These are phyloP conservation scores for Azolla pinnata DNA, from an alignment of 75 land plant genomes.

Conservation along the genomic window DNA sequence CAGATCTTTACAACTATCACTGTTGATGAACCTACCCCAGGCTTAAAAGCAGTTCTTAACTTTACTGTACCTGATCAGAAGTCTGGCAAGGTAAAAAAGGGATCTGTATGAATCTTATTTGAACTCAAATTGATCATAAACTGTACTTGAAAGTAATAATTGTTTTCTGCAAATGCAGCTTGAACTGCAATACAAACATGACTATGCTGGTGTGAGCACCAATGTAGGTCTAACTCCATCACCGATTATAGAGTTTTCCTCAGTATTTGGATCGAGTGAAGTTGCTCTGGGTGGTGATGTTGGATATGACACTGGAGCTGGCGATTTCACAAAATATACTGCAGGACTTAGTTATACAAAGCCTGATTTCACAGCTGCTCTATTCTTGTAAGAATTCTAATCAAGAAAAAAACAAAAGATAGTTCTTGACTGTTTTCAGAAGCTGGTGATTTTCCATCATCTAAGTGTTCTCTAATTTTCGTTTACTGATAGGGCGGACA, in stretches of 20 bases:
- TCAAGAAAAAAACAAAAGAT: background rate
- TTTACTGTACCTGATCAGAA: slow-evolving; percentile 72
- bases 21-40: slow-evolving; percentile 54
- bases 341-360: slow-evolving; percentile 40
- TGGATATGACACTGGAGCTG: slow-evolving; percentile 51
- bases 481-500: slow-evolving; percentile 30
- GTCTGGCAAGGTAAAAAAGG: slow-evolving; percentile 61
- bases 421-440: background rate
- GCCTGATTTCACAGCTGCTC: slow-evolving; percentile 44
- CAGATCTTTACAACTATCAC: slow-evolving; percentile 58
- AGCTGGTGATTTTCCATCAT: background rate
- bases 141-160: background rate
- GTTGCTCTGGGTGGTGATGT: slow-evolving; percentile 47
- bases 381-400: slow-evolving; percentile 17
- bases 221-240: slow-evolving; percentile 47
- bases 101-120: background rate
- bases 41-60: slow-evolving; percentile 51
- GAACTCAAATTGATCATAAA: too few relatives aligned
- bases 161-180: slow-evolving; percentile 21
- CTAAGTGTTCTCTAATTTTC: background rate
- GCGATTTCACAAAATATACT: slow-evolving; percentile 47
- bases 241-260: slow-evolving; percentile 44
- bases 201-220: slow-evolving; percentile 39
- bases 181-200: slow-evolving; percentile 52
- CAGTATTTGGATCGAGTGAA: slow-evolving; percentile 36